Evolutionary conservation across 176 grass and related monocot species (phyloP).

Genomic region (Musa beccarii): DNA sequence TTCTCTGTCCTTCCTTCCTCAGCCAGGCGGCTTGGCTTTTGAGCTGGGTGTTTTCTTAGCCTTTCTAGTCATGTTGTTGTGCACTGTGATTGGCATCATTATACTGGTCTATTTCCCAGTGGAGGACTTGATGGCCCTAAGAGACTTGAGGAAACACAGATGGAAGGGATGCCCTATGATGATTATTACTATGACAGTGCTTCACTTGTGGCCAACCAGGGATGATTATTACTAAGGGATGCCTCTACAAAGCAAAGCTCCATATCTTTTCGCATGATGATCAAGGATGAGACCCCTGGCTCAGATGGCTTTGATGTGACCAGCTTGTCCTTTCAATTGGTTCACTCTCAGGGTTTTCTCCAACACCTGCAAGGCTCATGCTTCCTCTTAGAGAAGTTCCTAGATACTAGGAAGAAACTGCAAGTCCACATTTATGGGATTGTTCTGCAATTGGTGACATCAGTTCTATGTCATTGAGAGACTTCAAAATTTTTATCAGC

Average conservation of each 20-base stretch:
- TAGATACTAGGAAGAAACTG: conserved; percentile 35
- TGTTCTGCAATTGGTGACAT: not conserved
- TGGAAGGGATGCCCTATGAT: conserved; percentile 64
- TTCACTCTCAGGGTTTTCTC: conserved; percentile 56
- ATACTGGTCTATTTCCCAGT: conserved; percentile 80
- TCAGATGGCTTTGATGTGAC: conserved; percentile 42
- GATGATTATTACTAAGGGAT: conserved; percentile 79
- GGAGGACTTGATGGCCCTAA: conserved; percentile 55
- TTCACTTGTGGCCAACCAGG: conserved; percentile 61
- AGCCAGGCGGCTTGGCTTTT: conserved; percentile 39
- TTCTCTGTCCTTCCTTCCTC: conserved; percentile 63
- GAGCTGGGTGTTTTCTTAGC: conserved; percentile 65
- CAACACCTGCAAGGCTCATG: conserved; percentile 60
- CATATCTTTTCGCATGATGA: conserved; percentile 92
- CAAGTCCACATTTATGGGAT: not conserved
- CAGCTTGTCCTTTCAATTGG: conserved; percentile 36
- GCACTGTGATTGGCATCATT: conserved; percentile 54
- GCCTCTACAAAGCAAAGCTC: conserved; percentile 81
- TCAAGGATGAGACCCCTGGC: conserved; percentile 54
- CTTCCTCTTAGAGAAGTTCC: conserved; percentile 79
- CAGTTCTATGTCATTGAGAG: not conserved
- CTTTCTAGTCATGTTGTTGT: conserved; percentile 59
- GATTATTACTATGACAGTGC: conserved; percentile 61
- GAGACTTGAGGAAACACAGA: conserved; percentile 30
- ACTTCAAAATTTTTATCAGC: not conserved